Evolutionary conservation across 768 basidiomycete genomes (phyloP).

Genomic region (Xerocomellus intermedius): DNA sequence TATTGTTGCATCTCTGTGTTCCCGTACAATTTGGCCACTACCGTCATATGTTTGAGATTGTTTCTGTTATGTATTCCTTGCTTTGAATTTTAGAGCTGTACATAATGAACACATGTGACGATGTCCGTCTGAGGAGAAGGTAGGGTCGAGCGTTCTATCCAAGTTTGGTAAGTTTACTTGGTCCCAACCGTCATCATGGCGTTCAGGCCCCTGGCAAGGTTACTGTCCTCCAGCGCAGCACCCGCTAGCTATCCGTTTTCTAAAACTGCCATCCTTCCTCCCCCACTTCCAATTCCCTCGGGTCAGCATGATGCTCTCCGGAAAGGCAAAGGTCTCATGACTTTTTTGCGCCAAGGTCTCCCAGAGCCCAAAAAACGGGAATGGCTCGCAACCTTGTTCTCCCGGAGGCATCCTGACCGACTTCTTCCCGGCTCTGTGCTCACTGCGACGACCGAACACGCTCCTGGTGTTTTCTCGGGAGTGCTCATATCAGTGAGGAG

Average conservation of each 20-base stretch:
- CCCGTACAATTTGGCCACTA: slow-evolving; percentile 11
- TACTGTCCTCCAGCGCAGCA: slow-evolving; percentile 23
- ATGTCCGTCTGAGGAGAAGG: not conserved
- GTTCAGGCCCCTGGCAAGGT: slow-evolving; percentile 16
- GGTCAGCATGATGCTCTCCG: slow-evolving; percentile 45
- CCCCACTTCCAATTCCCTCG: slow-evolving; percentile 39
- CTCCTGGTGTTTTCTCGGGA: slow-evolving; percentile 84
- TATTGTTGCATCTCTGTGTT: slow-evolving; percentile 6
- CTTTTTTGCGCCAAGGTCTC: slow-evolving; percentile 63
- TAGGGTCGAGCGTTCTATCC: slow-evolving; percentile 1
- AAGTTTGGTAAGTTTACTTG: slow-evolving; percentile 14
- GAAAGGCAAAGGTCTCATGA: slow-evolving; percentile 77
- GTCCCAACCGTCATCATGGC: slow-evolving; percentile 9
- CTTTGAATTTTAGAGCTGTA: slow-evolving; percentile 30
- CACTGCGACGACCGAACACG: slow-evolving; percentile 71
- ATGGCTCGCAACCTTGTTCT: slow-evolving; percentile 70
- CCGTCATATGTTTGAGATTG: slow-evolving; percentile 19
- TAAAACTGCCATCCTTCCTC: slow-evolving; percentile 56
- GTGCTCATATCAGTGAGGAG: slow-evolving; percentile 82
- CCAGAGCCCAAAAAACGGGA: slow-evolving; percentile 66
- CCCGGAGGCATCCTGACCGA: slow-evolving; percentile 62
- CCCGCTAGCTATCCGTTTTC: slow-evolving; percentile 64
- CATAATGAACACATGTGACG: slow-evolving; percentile 23
- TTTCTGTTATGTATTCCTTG: slow-evolving; percentile 27
- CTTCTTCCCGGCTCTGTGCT: slow-evolving; percentile 85